phyloP scores from a whole-genome alignment of 2,329 filamentous ascomycete genomes.

The Talaromyces sp. region DNA sequence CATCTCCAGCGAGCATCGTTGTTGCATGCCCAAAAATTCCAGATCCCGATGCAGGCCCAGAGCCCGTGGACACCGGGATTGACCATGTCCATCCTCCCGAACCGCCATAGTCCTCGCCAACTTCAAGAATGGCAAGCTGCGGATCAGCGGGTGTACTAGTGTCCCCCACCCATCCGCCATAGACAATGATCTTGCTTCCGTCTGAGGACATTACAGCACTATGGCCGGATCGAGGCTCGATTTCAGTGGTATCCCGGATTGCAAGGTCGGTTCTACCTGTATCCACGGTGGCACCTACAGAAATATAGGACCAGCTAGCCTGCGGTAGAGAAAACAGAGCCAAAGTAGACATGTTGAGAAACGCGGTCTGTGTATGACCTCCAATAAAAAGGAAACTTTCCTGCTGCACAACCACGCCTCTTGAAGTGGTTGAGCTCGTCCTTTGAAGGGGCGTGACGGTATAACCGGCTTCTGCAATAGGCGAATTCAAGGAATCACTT shows the following conservation, averaged over 20 bases:
- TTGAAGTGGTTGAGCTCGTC: slow-evolving; percentile 64
- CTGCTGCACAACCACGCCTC: slow-evolving; percentile 64
- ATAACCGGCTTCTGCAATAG: slow-evolving; percentile 82
- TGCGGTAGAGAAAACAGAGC: slow-evolving; percentile 85
- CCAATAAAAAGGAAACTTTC: slow-evolving; percentile 78
- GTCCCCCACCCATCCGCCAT: slow-evolving; percentile 92
- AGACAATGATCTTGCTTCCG: slow-evolving; percentile 70
- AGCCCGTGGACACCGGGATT: slow-evolving; percentile 34
- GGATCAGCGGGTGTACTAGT: slow-evolving; percentile 71
- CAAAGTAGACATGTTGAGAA: slow-evolving; percentile 91
- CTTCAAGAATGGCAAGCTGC: slow-evolving; percentile 71
- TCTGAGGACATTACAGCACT: slow-evolving; percentile 77
- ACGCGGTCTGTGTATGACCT: slow-evolving; percentile 77
- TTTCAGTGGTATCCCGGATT: slow-evolving; percentile 45
- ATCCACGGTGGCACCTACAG: slow-evolving; percentile 51
- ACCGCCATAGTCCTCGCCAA: slow-evolving; percentile 69
- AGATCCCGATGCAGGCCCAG: slow-evolving; percentile 39
- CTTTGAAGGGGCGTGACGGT: slow-evolving; percentile 71
- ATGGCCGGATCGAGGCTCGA: slow-evolving; percentile 86
- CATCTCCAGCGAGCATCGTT: slow-evolving; percentile 57
- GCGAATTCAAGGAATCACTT: slow-evolving; percentile 55
- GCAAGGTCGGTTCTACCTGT: slow-evolving; percentile 55
- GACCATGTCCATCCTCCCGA: slow-evolving; percentile 45
- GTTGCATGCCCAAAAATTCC: slow-evolving; percentile 62
- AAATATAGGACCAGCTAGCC: slow-evolving; percentile 78